Conservation (phyloP, 257 asterid genomes). For the Scutellaria minor region DNA sequence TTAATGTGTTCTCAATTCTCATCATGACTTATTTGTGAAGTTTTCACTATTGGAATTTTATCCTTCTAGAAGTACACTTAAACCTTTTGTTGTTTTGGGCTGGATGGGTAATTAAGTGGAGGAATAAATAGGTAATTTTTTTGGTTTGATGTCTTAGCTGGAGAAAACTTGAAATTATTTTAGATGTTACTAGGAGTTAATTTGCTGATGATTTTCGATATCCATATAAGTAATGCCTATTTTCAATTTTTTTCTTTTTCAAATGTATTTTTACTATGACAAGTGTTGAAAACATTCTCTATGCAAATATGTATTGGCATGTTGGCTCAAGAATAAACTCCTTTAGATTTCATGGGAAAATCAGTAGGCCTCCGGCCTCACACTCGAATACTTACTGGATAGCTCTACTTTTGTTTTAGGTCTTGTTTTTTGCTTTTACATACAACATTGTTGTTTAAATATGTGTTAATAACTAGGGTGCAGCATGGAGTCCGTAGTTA, state of each 20-base stretch:
- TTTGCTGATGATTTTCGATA: not conserved
- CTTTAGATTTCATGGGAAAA: slow-evolving; percentile 20
- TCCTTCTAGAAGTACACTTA: slow-evolving; percentile 14
- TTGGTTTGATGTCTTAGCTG: slow-evolving; percentile 6
- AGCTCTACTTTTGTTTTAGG: no score
- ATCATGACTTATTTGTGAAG: not conserved
- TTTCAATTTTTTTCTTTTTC: slow-evolving; percentile 12
- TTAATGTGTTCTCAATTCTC: slow-evolving; percentile 8
- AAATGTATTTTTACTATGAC: not conserved
- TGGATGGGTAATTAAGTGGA: slow-evolving; percentile 19
- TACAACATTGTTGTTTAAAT: no score
- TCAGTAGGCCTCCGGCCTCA: not conserved
- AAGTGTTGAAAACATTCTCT: slow-evolving; percentile 16
- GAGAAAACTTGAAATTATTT: not conserved
- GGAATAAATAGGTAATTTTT: slow-evolving; percentile 9
- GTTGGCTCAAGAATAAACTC: not conserved
- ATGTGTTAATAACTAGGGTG: no score
- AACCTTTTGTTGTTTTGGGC: not conserved
- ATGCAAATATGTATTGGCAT: not conserved
- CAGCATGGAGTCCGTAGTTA: no score
- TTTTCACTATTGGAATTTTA: not conserved
- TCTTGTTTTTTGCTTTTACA: no score
- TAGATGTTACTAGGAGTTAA: not conserved
- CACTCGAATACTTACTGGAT: not conserved
- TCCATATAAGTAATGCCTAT: not conserved